A percentile compares a stretch with the other conserved stretches of the same genome.
These are phyloP conservation scores for Ciborinia camelliae DNA, from an alignment of 2,329 filamentous ascomycete species.

Conservation along the genomic window DNA sequence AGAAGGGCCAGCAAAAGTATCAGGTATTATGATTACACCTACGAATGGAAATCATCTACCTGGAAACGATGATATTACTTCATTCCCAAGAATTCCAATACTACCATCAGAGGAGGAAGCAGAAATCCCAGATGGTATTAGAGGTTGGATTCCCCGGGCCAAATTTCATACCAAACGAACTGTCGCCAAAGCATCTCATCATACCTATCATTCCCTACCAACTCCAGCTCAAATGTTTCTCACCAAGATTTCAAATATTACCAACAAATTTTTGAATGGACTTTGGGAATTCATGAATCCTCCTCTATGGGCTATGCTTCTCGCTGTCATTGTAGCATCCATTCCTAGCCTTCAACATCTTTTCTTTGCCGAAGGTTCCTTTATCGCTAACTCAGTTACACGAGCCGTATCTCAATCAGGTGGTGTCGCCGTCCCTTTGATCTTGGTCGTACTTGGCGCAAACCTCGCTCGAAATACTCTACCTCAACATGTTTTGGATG, in stretches of 20 bases:
- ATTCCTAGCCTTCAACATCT: constrained; percentile 76
- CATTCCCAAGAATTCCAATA: constrained; percentile 55
- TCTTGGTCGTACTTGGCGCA: constrained; percentile 90
- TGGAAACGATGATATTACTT: constrained; percentile 49
- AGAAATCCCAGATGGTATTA: constrained; percentile 41
- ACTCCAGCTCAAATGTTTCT: constrained; percentile 49
- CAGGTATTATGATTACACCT: constrained; percentile 27
- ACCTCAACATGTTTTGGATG: constrained; percentile 55
- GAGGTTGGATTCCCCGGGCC: constrained; percentile 43
- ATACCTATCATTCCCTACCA: constrained; percentile 49
- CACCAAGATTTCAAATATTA: constrained; percentile 41
- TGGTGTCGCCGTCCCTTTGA: constrained; percentile 88
- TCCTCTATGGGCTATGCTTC: constrained; percentile 93
- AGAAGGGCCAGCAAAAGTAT: constrained; percentile 41
- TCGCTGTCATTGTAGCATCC: constrained; percentile 86
- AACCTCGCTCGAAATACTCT: constrained; percentile 92
- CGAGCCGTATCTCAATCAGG: constrained; percentile 81
- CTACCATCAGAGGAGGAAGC: constrained; percentile 31
- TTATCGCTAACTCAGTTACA: constrained; percentile 89
- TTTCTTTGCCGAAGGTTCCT: constrained; percentile 86
- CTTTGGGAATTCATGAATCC: constrained; percentile 97
- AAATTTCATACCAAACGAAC: constrained; percentile 37
- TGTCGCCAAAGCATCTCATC: constrained; percentile 20
- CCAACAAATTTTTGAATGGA: constrained; percentile 57
- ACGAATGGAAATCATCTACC: constrained; percentile 29